phyloP scores from a whole-genome alignment of 2,329 filamentous ascomycete genomes.

The Zymoseptoria passerinii region DNA sequence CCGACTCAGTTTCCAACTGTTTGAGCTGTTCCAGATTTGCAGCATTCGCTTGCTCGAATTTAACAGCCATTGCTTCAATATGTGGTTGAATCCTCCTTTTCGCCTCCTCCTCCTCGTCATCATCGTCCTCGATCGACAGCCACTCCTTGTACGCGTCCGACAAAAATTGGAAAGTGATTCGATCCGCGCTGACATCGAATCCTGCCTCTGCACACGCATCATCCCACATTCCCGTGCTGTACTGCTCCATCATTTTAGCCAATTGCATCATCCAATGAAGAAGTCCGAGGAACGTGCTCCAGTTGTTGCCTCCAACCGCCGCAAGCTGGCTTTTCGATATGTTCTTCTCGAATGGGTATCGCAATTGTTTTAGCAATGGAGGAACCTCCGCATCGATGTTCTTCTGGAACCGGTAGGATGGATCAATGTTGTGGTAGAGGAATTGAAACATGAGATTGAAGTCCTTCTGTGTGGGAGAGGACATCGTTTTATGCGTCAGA shows the following conservation, averaged over 20 bases:
- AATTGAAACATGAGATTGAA: slow-evolving; percentile 98
- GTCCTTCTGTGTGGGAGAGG: slow-evolving; percentile 93
- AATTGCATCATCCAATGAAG: slow-evolving; percentile 99
- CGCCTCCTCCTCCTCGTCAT: slow-evolving; percentile 76
- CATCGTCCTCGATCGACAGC: slow-evolving; percentile 71
- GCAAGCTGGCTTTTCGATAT: slow-evolving; percentile 95
- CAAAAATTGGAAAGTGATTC: slow-evolving; percentile 90
- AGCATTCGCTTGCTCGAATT: slow-evolving; percentile 78
- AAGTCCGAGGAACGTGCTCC: slow-evolving; percentile 87
- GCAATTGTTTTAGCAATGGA: slow-evolving; percentile 80
- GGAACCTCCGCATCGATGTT: slow-evolving; percentile 93
- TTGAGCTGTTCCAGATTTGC: slow-evolving; percentile 78
- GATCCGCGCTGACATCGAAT: slow-evolving; percentile 77
- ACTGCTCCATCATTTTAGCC: slow-evolving; percentile 85
- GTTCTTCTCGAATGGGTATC: slow-evolving; percentile 89
- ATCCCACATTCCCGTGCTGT: slow-evolving; percentile 69
- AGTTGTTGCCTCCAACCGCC: slow-evolving; percentile 93
- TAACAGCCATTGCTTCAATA: slow-evolving; percentile 74
- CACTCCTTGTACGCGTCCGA: slow-evolving; percentile 87
- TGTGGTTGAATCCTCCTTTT: slow-evolving; percentile 74
- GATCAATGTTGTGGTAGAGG: slow-evolving; percentile 93
- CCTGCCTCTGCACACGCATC: slow-evolving; percentile 83
- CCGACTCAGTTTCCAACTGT: slow-evolving; percentile 78
- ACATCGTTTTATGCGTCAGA: slow-evolving; percentile 82
- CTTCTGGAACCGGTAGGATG: slow-evolving; percentile 85